A percentile compares a stretch with the other conserved stretches of the same genome.
Conservation (phyloP, 2,329 filamentous ascomycete genomes). For the Epichloe festucae region DNA sequence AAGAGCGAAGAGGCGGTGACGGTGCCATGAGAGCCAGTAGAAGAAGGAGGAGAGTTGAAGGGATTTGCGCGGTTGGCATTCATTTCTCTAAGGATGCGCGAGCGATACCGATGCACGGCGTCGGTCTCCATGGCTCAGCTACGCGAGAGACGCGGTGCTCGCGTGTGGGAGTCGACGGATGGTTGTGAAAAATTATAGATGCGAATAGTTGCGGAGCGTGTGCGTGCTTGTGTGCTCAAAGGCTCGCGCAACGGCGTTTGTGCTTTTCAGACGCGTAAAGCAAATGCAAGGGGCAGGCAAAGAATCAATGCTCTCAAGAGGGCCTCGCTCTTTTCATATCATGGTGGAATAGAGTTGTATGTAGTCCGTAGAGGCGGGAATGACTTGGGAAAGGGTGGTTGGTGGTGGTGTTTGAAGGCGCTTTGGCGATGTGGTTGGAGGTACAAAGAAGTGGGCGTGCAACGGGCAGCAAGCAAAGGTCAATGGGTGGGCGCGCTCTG, state of each 20-base stretch:
- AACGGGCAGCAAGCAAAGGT: constrained; percentile 1
- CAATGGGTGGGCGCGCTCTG: constrained; percentile 4
- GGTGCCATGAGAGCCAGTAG: constrained; percentile 44
- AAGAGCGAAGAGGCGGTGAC: constrained; percentile 41
- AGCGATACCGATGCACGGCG: constrained; percentile 28
- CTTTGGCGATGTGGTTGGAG: neutral
- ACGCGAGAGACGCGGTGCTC: constrained; percentile 13
- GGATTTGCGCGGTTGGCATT: constrained; percentile 39
- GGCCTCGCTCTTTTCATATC: neutral
- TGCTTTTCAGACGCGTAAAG: neutral
- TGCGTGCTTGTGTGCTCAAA: neutral
- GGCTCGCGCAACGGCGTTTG: neutral
- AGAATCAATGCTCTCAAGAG: neutral
- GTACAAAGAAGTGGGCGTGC: neutral
- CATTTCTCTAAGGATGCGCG: constrained; percentile 38
- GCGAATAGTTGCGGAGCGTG: neutral
- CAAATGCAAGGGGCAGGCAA: constrained; percentile 6
- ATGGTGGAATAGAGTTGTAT: neutral
- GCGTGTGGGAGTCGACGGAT: constrained; percentile 10
- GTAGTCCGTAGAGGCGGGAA: neutral
- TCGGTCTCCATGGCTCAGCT: constrained; percentile 28
- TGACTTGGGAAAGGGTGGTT: neutral
- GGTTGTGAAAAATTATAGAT: constrained; percentile 7
- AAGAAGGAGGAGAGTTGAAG: constrained; percentile 45
- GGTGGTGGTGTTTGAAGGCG: neutral